Percentiles rank a stretch among this genome's conserved stretches.
Evolutionary conservation across 345 rosid genomes (phyloP).

Genomic region (Turritis glabra): DNA sequence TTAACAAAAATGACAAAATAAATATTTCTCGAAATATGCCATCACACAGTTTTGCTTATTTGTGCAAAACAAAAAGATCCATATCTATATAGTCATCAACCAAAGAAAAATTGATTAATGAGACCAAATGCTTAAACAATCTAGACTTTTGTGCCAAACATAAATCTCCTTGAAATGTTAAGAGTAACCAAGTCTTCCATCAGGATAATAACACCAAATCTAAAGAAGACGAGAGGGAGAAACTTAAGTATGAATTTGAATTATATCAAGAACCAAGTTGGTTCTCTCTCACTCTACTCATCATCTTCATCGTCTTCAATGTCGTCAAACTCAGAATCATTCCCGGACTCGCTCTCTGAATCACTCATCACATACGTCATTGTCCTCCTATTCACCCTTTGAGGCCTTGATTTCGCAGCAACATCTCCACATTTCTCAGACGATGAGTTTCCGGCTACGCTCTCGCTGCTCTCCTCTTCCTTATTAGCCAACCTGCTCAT

Average conservation of each 20-base stretch:
- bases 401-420: slow-evolving; percentile 54
- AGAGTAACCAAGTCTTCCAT: background rate
- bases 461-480: slow-evolving; percentile 31
- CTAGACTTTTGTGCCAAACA: too few relatives aligned
- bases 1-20: too few relatives aligned
- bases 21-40: too few relatives aligned
- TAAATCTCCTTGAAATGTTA: too few relatives aligned
- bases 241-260: background rate
- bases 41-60: too few relatives aligned
- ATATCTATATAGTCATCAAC: too few relatives aligned
- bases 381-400: slow-evolving; percentile 53
- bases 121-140: too few relatives aligned
- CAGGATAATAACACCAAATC: background rate
- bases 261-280: background rate
- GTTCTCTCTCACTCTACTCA: slow-evolving; percentile 26
- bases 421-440: slow-evolving; percentile 20
- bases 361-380: slow-evolving; percentile 68
- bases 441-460: background rate
- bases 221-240: background rate
- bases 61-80: too few relatives aligned
- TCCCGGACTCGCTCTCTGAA: slow-evolving; percentile 56
- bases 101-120: too few relatives aligned
- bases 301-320: slow-evolving; percentile 43
- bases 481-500: slow-evolving; percentile 43
- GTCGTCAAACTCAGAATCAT: slow-evolving; percentile 63